Conservation (phyloP, 2,329 filamentous ascomycete species). For the Fusarium miscanthi region DNA sequence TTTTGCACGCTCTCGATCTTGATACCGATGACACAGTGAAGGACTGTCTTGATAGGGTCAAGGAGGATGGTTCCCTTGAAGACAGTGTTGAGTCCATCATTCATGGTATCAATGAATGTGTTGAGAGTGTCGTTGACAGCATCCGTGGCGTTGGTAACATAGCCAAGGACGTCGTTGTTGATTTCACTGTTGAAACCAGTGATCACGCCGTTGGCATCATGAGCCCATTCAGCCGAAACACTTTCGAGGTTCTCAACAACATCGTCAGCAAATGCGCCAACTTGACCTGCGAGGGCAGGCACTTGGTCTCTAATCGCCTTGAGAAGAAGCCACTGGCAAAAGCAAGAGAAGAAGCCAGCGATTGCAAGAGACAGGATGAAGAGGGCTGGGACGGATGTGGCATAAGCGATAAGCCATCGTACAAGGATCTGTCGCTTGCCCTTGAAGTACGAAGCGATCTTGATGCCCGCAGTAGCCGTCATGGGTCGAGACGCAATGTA, state of each 20-base stretch:
- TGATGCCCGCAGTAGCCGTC: slow-evolving; percentile 78
- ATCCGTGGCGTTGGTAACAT: slow-evolving; percentile 84
- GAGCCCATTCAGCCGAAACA: slow-evolving; percentile 81
- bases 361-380: slow-evolving; percentile 86
- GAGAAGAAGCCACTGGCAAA: slow-evolving; percentile 86
- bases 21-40: slow-evolving; percentile 87
- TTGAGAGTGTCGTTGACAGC: slow-evolving; percentile 90
- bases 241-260: slow-evolving; percentile 79
- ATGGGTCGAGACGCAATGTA: slow-evolving; percentile 88
- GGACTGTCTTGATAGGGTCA: slow-evolving; percentile 79
- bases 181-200: slow-evolving; percentile 77
- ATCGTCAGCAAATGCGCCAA: slow-evolving; percentile 81
- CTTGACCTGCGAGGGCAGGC: slow-evolving; percentile 77
- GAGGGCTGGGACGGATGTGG: slow-evolving; percentile 85
- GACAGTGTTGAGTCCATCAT: slow-evolving; percentile 75
- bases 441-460: slow-evolving; percentile 72
- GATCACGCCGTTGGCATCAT: slow-evolving; percentile 79
- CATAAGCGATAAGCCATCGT: slow-evolving; percentile 87
- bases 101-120: slow-evolving; percentile 81
- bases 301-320: slow-evolving; percentile 78
- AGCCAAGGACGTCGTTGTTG: slow-evolving; percentile 86
- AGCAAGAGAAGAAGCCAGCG: slow-evolving; percentile 83
- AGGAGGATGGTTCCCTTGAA: slow-evolving; percentile 87
- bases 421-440: slow-evolving; percentile 75
- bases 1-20: slow-evolving; percentile 88